Evolutionary conservation across 495 filamentous ascomycete genomes (phyloP), one percentile per base, ranked within the genome.

Genomic region (Penicillium daleae): DNA sequence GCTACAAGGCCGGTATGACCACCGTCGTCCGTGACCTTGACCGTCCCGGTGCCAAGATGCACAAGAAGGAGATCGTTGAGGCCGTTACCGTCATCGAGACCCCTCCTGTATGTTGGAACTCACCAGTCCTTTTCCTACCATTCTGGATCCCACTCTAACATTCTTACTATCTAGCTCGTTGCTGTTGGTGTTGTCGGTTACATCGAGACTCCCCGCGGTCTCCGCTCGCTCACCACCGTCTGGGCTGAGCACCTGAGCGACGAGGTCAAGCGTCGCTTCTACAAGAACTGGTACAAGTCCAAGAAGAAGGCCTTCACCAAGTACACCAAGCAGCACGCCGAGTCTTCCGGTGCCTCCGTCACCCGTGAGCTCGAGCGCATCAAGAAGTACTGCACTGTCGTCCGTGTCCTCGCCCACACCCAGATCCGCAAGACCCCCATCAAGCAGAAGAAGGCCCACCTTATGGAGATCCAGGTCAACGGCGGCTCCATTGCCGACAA

Each of bases 281-380:
- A 99, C 90, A 99, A 99, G 92, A 99, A 99, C 88, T 99, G 96
- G 96, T 99, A 99, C 91, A 96, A 96, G 87, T 90, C 86, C 86
- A 99, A 99, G 93, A 98, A 97, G 92, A 99, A 99, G 93, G 96
- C 96, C 60, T 99, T 98, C 87, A 99, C 96, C 85, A 97, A 96
- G 87, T 99, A 99, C 83, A 91, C 96, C 86, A 98, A 97, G 92
- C 94, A 96, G 87, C 92, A 98, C 89, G 90, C 96, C 69, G 93
- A 97, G 80, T 89, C 82, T 84, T 88, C 75, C 81, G 94, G 91
- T 72, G 83, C 91, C 71, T 90, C 92, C 68, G 89, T 99, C 84
- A 91, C 89, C 78, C 90, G 91, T 78, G 96, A 99, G 83, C 90
- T 98, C 70, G 94, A 97, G 87, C 93, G 96, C 81, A 97, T 99